A percentile compares a stretch with the other conserved stretches of the same genome.
Conservation (phyloP, 2,329 filamentous ascomycete genomes). For the Aureobasidium lini region DNA sequence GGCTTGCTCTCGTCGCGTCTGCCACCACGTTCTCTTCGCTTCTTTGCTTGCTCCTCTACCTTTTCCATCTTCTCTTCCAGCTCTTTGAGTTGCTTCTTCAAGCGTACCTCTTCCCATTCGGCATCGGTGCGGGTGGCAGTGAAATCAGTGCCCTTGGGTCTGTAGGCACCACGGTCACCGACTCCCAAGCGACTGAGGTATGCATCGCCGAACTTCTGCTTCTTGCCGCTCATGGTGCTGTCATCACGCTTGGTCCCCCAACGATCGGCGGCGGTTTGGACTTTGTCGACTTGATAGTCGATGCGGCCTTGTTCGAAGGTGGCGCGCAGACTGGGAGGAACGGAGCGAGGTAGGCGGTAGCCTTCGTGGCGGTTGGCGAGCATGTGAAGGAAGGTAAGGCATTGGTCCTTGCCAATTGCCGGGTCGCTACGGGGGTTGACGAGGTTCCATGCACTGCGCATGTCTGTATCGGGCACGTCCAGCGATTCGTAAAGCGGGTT, state of each 20-base stretch:
- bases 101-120: constrained; percentile 94
- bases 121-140: constrained; percentile 72
- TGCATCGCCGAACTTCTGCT: constrained; percentile 95
- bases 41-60: constrained; percentile 62
- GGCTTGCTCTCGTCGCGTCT: constrained; percentile 71
- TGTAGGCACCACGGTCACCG: constrained; percentile 67
- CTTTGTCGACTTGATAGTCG: constrained; percentile 83
- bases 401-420: constrained; percentile 89
- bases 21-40: constrained; percentile 35
- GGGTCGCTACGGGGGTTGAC: constrained; percentile 82
- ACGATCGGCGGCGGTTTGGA: constrained; percentile 54
- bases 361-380: constrained; percentile 94
- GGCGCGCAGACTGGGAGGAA: constrained; percentile 82
- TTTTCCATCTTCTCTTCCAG: constrained; percentile 80
- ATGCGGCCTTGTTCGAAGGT: constrained; percentile 95
- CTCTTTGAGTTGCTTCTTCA: constrained; percentile 87
- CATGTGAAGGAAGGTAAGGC: constrained; percentile 90
- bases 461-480: constrained; percentile 66
- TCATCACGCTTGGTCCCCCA: constrained; percentile 78
- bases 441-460: constrained; percentile 92
- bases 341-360: constrained; percentile 82
- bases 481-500: constrained; percentile 78
- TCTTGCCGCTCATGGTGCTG: constrained; percentile 74
- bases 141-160: constrained; percentile 84
- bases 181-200: constrained; percentile 85